These are phyloP conservation scores for Saussurea involucrata DNA, from an alignment of 129 eudicot genomes.

Conservation along the genomic window DNA sequence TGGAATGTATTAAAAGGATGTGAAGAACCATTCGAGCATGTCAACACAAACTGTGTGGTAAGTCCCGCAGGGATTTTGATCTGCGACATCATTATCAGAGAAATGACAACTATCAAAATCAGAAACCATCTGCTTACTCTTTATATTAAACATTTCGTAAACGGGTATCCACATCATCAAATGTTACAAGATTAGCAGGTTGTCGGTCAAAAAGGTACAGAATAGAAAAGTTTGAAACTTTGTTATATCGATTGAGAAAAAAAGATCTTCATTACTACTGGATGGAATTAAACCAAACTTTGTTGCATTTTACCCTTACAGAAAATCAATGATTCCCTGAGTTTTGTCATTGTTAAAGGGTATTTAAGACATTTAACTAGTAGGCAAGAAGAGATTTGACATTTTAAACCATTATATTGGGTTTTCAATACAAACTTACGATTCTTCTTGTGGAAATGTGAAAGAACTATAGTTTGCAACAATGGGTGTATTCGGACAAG, in stretches of 20 bases:
- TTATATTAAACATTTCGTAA: no score
- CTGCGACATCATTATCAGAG: conserved; percentile 43
- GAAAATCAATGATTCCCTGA: not conserved
- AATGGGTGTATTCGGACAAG: not conserved
- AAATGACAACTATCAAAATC: not conserved
- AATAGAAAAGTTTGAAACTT: not conserved
- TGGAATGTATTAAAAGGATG: conserved; percentile 67
- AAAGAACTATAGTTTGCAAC: not conserved
- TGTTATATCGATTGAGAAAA: no score
- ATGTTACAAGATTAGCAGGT: no score
- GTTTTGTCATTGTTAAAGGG: not conserved
- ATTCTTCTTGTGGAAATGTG: not conserved
- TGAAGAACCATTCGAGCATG: conserved; percentile 76
- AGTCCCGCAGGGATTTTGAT: conserved; percentile 83
- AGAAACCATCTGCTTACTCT: not conserved
- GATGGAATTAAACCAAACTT: no score
- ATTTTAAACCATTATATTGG: not conserved
- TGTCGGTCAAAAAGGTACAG: no score
- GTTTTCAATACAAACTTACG: not conserved
- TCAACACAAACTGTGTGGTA: conserved; percentile 75
- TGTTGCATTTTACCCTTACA: not conserved
- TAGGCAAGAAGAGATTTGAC: not conserved
- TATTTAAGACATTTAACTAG: not conserved
- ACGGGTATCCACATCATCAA: no score
- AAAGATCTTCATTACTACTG: no score